Conservation (phyloP, 2,329 filamentous ascomycete species). For the Hypocrella siamensis region DNA sequence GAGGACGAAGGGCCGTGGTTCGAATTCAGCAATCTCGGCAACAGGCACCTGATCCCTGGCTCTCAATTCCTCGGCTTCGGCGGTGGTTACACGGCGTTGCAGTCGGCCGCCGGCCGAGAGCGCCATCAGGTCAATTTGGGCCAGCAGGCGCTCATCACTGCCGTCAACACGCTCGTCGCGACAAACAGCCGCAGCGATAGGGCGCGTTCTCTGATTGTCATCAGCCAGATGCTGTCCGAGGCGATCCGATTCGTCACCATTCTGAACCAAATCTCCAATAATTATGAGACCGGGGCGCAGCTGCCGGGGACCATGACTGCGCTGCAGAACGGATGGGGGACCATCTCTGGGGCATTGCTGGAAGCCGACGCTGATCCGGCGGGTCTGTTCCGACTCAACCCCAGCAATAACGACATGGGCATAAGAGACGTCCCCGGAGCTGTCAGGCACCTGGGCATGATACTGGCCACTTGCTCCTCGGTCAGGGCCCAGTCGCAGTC, state of each 20-base stretch:
- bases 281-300: not conserved
- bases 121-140: not conserved
- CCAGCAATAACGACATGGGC: not conserved
- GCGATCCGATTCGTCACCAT: not conserved
- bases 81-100: not conserved
- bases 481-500: not conserved
- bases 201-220: not conserved
- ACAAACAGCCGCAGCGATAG: not conserved
- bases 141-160: not conserved
- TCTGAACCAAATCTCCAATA: not conserved
- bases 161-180: not conserved
- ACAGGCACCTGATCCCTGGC: not conserved
- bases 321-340: not conserved
- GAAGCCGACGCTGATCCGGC: not conserved
- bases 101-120: not conserved
- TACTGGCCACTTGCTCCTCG: not conserved
- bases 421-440: not conserved
- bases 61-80: not conserved
- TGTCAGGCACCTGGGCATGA: not conserved
- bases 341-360: not conserved
- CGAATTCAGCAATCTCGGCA: not conserved
- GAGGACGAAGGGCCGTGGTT: not conserved
- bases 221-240: not conserved
- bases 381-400: not conserved
- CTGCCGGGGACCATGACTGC: not conserved